phyloP scores from a whole-genome alignment of 768 basidiomycete genomes.

The Brasilioporus rufonigricans region DNA sequence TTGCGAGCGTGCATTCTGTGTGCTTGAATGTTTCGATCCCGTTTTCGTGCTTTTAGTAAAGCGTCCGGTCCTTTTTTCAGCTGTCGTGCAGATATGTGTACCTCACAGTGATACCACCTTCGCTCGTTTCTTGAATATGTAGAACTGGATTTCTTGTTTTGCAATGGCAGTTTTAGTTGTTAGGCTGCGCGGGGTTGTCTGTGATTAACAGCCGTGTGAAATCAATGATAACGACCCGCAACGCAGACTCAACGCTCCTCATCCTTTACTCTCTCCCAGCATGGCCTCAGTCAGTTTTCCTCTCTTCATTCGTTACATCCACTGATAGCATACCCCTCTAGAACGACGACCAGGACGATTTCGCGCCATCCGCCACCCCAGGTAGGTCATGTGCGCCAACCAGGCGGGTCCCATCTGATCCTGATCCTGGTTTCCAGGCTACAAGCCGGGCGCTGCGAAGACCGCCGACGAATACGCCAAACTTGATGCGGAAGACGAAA shows the following conservation, averaged over 20 bases:
- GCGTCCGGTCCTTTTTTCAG: conserved; percentile 22
- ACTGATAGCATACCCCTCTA: conserved; percentile 17
- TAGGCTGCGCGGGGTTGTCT: neutral
- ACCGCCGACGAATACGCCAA: conserved; percentile 78
- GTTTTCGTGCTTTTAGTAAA: conserved; percentile 22
- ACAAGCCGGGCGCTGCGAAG: conserved; percentile 69
- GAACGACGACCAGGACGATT: conserved; percentile 69
- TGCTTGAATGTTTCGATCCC: conserved; percentile 7
- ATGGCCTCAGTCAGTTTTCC: conserved; percentile 53
- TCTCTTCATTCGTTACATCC: neutral
- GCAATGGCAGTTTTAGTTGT: conserved; percentile 26
- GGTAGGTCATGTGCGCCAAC: conserved; percentile 38
- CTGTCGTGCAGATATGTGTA: conserved; percentile 21
- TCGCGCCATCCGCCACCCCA: conserved; percentile 65
- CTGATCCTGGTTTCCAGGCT: conserved; percentile 55
- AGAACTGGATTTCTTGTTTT: conserved; percentile 23
- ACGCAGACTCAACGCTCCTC: conserved; percentile 14
- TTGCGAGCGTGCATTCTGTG: conserved; percentile 2
- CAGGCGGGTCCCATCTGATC: conserved; percentile 17
- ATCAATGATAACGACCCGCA: conserved; percentile 43
- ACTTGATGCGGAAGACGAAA: conserved; percentile 89
- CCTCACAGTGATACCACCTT: conserved; percentile 27
- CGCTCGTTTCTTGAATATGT: conserved; percentile 30
- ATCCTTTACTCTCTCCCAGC: conserved; percentile 23
- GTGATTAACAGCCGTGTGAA: conserved; percentile 55